A percentile compares a stretch with the other conserved stretches of the same genome.
phyloP scores from a whole-genome alignment of 2,329 filamentous ascomycete genomes.

The Cryphonectria parasitica region DNA sequence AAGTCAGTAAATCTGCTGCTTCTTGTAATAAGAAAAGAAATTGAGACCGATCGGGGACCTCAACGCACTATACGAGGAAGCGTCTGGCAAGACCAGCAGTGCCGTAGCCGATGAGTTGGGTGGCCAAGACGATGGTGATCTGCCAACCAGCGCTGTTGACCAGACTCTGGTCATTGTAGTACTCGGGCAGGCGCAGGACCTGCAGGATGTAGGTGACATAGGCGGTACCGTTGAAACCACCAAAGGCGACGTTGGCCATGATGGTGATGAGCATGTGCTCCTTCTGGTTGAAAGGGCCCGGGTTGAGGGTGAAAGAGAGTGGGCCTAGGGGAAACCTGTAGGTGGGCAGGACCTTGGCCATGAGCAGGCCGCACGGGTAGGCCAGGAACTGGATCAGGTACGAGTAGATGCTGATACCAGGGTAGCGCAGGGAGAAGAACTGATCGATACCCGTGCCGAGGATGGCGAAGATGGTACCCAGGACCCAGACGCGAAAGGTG shows the following conservation, averaged over 20 bases:
- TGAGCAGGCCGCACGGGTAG: constrained; percentile 57
- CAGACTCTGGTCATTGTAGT: constrained; percentile 56
- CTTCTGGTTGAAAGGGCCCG: constrained; percentile 61
- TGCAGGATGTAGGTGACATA: constrained; percentile 23
- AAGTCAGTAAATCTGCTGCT: not conserved
- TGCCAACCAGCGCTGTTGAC: constrained; percentile 54
- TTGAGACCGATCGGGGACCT: not conserved
- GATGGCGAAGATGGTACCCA: constrained; percentile 55
- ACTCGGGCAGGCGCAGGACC: constrained; percentile 40
- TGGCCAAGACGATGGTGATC: constrained; percentile 52
- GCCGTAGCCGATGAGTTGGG: constrained; percentile 60
- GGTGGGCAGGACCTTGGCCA: constrained; percentile 56
- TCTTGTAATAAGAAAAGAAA: too few relatives aligned
- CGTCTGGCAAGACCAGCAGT: constrained; percentile 54
- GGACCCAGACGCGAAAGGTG: constrained; percentile 58
- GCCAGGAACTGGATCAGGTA: constrained; percentile 62
- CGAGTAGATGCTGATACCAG: constrained; percentile 56
- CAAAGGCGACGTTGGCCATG: constrained; percentile 59
- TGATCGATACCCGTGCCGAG: constrained; percentile 58
- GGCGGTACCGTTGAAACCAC: constrained; percentile 20
- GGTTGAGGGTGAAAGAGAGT: constrained; percentile 54
- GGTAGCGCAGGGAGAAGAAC: constrained; percentile 61
- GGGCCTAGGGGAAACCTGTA: constrained; percentile 53
- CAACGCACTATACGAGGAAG: constrained; percentile 50
- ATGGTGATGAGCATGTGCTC: constrained; percentile 63